phyloP scores from a whole-genome alignment of 1,284 basidiomycete genomes.

The Vanrija sp. region DNA sequence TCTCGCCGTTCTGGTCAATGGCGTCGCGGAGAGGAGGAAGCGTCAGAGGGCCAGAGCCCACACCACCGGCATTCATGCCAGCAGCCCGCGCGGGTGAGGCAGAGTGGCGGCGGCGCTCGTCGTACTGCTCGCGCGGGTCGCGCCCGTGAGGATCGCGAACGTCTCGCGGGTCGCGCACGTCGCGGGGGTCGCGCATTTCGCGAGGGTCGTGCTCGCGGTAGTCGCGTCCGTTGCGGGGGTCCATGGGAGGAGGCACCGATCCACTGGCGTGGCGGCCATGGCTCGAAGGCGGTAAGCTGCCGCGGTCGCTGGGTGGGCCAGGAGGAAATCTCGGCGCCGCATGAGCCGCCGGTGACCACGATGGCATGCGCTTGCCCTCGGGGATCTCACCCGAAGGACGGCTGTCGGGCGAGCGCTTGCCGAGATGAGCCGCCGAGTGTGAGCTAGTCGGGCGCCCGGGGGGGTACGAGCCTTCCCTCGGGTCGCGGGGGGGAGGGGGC shows the following conservation, averaged over 20 bases:
- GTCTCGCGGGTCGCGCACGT: neutral
- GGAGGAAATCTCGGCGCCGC: neutral
- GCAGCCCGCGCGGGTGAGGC: constrained; percentile 2
- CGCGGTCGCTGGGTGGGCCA: neutral
- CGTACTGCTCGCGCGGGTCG: neutral
- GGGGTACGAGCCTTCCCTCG: neutral
- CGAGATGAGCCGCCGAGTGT: constrained; percentile 4
- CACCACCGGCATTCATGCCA: neutral
- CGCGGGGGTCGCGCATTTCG: neutral
- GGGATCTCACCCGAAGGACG: constrained; percentile 3
- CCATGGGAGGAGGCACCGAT: constrained; percentile 3
- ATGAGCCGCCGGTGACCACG: constrained; percentile 9
- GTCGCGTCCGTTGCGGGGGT: neutral
- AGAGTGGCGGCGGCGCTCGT: neutral
- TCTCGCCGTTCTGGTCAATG: neutral
- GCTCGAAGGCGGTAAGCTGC: neutral
- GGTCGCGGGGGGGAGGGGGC: neutral
- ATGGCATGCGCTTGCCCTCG: constrained; percentile 11
- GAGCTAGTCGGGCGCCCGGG: neutral
- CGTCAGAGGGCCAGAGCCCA: neutral
- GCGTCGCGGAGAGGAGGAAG: constrained; percentile 5
- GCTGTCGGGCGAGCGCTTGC: constrained; percentile 12
- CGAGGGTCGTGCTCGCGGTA: constrained; percentile 1
- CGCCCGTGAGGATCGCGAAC: neutral
- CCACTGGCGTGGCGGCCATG: constrained; percentile 5